Evolutionary conservation across 805 yeast species (phyloP).

Genomic region (Priceomyces fermenticarens): DNA sequence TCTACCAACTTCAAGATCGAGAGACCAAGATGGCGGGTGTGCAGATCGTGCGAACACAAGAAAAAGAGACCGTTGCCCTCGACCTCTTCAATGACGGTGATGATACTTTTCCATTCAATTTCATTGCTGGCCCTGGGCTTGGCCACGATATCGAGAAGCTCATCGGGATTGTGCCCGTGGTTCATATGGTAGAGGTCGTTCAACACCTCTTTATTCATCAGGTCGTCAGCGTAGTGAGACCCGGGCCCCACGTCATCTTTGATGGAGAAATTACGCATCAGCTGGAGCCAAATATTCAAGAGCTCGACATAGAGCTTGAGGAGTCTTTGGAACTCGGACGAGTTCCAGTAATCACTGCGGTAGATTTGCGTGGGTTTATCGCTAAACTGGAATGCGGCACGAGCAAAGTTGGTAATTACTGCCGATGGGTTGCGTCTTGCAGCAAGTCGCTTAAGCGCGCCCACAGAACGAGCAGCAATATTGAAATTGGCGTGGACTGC

Average conservation of each 20-base stretch:
- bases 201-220: constrained; percentile 35
- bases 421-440: constrained; percentile 65
- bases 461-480: constrained; percentile 63
- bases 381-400: constrained; percentile 74
- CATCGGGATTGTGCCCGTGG: constrained; percentile 32
- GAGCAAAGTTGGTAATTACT: constrained; percentile 71
- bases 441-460: constrained; percentile 64
- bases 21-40: constrained; percentile 71
- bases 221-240: constrained; percentile 30
- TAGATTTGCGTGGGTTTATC: constrained; percentile 62
- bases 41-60: constrained; percentile 80
- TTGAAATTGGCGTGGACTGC: constrained; percentile 62
- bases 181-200: constrained; percentile 45
- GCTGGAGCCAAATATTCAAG: constrained; percentile 77
- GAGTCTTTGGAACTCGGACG: constrained; percentile 57
- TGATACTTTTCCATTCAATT: constrained; percentile 71
- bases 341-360: constrained; percentile 56
- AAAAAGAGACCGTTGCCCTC: constrained; percentile 95
- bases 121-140: constrained; percentile 48
- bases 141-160: constrained; percentile 15
- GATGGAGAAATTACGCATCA: constrained; percentile 31
- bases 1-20: constrained; percentile 73
- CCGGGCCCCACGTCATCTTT: constrained; percentile 18
- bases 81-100: constrained; percentile 87
- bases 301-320: constrained; percentile 75